phyloP scores from a whole-genome alignment of 1,284 basidiomycete species.

The Tilletia caries region DNA sequence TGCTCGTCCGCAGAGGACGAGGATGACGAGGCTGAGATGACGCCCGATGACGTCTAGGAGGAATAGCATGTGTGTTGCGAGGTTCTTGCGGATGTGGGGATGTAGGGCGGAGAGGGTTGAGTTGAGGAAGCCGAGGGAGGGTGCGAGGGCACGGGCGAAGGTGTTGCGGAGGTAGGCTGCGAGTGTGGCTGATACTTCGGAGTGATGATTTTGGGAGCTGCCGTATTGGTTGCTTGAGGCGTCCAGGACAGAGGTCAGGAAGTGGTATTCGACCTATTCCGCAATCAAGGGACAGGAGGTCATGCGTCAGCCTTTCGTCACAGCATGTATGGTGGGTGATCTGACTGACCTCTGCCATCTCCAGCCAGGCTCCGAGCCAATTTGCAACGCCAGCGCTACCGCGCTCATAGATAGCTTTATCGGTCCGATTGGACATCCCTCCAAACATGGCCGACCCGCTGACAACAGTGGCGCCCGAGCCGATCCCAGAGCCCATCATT shows the following conservation, averaged over 20 bases:
- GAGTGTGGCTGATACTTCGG: slow-evolving; percentile 14
- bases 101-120: slow-evolving; percentile 30
- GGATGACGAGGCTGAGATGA: slow-evolving; percentile 10
- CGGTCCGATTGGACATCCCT: slow-evolving; percentile 17
- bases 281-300: too few relatives aligned
- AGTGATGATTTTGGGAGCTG: background rate
- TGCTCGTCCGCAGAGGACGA: slow-evolving; percentile 18
- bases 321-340: too few relatives aligned
- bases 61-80: slow-evolving; percentile 42
- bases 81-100: slow-evolving; percentile 32
- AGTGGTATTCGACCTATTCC: slow-evolving; percentile 30
- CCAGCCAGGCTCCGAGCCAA: slow-evolving; percentile 34
- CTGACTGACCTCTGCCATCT: slow-evolving; percentile 35
- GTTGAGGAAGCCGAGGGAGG: slow-evolving; percentile 23
- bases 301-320: too few relatives aligned
- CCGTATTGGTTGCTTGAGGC: slow-evolving; percentile 24
- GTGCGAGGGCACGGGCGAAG: slow-evolving; percentile 29
- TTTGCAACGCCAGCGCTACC: slow-evolving; percentile 29
- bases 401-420: slow-evolving; percentile 22
- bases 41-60: slow-evolving; percentile 25
- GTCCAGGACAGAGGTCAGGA: slow-evolving; percentile 27
- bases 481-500: background rate
- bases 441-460: slow-evolving; percentile 13
- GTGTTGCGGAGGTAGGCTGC: slow-evolving; percentile 26
- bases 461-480: slow-evolving; percentile 2